Base-by-base conservation (phyloP, 441 rosid species). In the Codiaeum variegatum region DNA sequence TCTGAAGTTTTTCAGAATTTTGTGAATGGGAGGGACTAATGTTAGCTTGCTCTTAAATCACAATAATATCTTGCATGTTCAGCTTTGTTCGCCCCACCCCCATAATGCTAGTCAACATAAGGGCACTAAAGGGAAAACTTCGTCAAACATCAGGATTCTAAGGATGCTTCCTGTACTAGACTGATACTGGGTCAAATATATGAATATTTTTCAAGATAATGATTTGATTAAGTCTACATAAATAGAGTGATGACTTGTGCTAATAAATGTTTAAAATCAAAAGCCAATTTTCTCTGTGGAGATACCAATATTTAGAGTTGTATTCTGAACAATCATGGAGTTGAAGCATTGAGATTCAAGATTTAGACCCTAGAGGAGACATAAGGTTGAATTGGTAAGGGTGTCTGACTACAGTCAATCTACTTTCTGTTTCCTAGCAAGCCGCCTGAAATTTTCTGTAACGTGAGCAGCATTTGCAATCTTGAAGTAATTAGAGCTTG, bases 11-110 rank as follows among this genome's bases (percentile, higher is more conserved):
- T 59, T 4, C 13, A 8, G 24, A 18, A 23, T 18, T 16, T 12
- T 40, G 42, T 67, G 32, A 29, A 47, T 19, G 19, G 11, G 13
- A 40, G 29, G 29, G 29, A 19, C 10, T 46, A 38, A 61, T 70
- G 26, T 24, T 64, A 28, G 42, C 70, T 44, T 76, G 21, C n/a
- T 62, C 44, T 75, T 32, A 66, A 46, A n/a, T 26, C 38, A 5
- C 24, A 40, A 18, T 12, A 44, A 56, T 13, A 38, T 31, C 18
- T 49, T 1, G n/a, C 15, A 13, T 21, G n/a, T 23, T 55, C 28
- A 6, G 4, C 23, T 23, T 54, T 54, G 29, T 54, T 36, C 15
- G 4, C 31, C n/a, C 13, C 5, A 1, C 44, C 29, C 44, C 11
- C 15, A 8, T 4, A 29, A n/a, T 69, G 62, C 18, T 4, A 3